Evolutionary conservation across 179 eudicot genomes (phyloP).

Genomic region (Actinidia chinensis): DNA sequence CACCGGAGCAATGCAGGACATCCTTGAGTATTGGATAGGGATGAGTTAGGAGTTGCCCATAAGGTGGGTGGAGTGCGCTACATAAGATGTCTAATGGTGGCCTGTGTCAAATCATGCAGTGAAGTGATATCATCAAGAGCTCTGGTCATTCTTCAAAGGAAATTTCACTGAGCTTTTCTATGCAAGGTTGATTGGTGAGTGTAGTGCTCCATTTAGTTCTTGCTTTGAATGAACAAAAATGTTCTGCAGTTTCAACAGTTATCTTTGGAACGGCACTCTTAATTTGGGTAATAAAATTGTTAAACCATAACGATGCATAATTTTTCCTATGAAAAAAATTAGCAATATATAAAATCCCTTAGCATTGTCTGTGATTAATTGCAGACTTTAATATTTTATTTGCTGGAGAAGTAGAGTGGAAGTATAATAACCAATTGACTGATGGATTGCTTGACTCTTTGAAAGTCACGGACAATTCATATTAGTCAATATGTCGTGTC

Average conservation of each 20-base stretch:
- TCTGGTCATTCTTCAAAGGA: slow-evolving; percentile 55
- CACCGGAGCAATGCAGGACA: too few species aligned
- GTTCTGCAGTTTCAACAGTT: neutral
- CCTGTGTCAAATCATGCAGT: slow-evolving; percentile 52
- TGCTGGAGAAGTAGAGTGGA: too few species aligned
- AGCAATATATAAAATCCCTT: too few species aligned
- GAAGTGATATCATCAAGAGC: slow-evolving; percentile 71
- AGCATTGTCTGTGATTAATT: too few species aligned
- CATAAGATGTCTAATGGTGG: slow-evolving; percentile 84
- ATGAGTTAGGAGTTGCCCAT: slow-evolving; percentile 69
- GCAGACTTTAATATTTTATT: too few species aligned
- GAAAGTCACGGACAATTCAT: too few species aligned
- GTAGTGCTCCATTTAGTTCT: neutral
- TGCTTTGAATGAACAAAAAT: neutral
- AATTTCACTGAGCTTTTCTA: slow-evolving; percentile 66
- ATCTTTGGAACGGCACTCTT: neutral
- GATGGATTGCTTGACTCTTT: too few species aligned
- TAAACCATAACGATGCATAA: too few species aligned
- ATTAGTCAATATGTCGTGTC: too few species aligned
- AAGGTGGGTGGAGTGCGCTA: slow-evolving; percentile 72
- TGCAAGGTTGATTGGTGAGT: slow-evolving; percentile 89
- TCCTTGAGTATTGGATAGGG: slow-evolving; percentile 73
- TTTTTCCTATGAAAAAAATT: too few species aligned
- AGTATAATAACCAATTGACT: too few species aligned
- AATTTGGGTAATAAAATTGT: neutral